Evolutionary conservation across 345 rosid genomes (phyloP), one percentile per base, ranked within the genome.

Genomic region (Dimocarpus longan): DNA sequence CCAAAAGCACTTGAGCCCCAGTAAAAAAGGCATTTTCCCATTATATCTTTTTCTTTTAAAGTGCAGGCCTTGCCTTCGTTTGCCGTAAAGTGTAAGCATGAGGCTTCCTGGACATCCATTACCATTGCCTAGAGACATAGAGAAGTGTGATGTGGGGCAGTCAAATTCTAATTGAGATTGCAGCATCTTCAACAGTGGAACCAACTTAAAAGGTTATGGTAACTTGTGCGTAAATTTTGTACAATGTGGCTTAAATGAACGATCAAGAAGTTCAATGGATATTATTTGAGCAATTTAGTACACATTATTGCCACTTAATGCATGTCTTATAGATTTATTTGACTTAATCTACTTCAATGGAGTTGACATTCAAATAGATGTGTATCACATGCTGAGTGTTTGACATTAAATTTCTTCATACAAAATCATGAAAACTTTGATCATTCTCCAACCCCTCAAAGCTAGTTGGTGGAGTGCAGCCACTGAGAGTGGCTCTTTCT

Each of bases 21-120:
- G 66, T 19, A 50, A 50, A 32, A 6, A 67, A 56, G 9, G 22
- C 9, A 19, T 21, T 21, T 28, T 50, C 50, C 3, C 73, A 68
- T 43, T 21, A 40, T 40, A 52, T 24, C 42, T 76, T 37, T 76
- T 76, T 10, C 70, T 13, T 44, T 16, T 22, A 56, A 56, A 42
- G 79, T 67, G 54, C 73, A 68, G 28, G 48, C 73, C 39, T 68
- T 26, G 42, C 32, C 63, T 57, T 48, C 11, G 1, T 46, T 46
- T 63, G 70, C 60, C 22, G 5, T 74, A 1, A 44, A 74, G 26
- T 16, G 78, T 28, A 64, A 75, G 78, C 69, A 64, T 15, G 50
- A 65, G 26, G 44, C 60, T 46, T 40, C 26, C 60, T 24, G 10
- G 21, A 22, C 13, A 39, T 42, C 37, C 37, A 32, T 32, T 32